Evolutionary conservation across 805 yeast species (phyloP), one percentile per base, ranked within the genome.

Genomic region (Yarrowia keelungensis): DNA sequence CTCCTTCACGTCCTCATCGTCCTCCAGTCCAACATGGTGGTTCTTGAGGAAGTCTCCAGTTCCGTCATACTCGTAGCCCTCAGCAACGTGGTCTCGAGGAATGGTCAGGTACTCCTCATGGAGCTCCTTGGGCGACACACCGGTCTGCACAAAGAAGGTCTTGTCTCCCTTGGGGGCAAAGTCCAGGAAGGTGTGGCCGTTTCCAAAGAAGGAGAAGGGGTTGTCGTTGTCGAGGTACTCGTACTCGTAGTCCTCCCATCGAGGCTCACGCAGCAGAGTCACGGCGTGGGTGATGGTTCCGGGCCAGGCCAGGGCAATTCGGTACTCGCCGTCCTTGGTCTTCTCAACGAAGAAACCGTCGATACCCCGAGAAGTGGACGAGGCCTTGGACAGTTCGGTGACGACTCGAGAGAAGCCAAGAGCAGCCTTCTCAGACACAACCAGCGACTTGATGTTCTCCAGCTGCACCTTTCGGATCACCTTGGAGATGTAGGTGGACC

Each of bases 201-300:
- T 70, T 36, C 72, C 72, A 36, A 70, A 71, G 59, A 68, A 71
- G 19, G 56, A 58, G 42, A 56, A 71, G 12, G 65, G 56, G 58
- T 71, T 65, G 26, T 62, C 64, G 11, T 71, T 61, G 49, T 70
- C 51, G n/a, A 59, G 69, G 43, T 70, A 70, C 42, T 41, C 69
- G 45, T 61, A 42, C n/a, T 70, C 69, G 64, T 64, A 71, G 43
- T 71, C 71, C 45, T 71, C 72, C 45, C 71, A 59, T 53, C 72
- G 64, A 8, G 67, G 51, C 10, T 51, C 42, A 15, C 64, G 45
- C 22, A 64, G 67, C 22, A 71, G 47, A 19, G 54, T 51, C 15
- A 62, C 69, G 26, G 61, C 59, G 58, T 71, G 72, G 19, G 61
- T 64, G 65, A 69, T 64, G 12, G 71, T 70, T 38, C 72, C 72